Conservation (phyloP, 306 rosid species). For the Benincasa hispida region DNA sequence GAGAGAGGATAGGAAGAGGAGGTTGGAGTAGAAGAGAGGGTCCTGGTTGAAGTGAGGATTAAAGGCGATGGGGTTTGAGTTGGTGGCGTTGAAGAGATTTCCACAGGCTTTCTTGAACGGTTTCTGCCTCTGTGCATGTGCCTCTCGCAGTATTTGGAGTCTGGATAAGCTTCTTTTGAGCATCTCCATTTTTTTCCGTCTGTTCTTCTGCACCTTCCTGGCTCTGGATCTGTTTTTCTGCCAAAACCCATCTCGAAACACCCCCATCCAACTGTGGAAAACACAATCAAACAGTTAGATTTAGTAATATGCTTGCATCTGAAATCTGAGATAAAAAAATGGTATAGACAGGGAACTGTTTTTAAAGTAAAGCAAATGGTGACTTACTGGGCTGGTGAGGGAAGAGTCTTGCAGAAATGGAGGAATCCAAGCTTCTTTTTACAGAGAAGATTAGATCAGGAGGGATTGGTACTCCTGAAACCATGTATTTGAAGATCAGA, state of each 20-base stretch:
- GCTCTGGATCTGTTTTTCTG: slow-evolving; percentile 96
- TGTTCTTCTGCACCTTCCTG: slow-evolving; percentile 99
- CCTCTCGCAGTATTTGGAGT: slow-evolving; percentile 94
- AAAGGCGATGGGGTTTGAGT: slow-evolving; percentile 9
- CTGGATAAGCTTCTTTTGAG: slow-evolving; percentile 97
- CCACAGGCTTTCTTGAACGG: slow-evolving; percentile 99
- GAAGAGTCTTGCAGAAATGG: slow-evolving; percentile 64
- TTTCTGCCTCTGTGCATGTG: slow-evolving; percentile 99
- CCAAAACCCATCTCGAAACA: slow-evolving; percentile 92
- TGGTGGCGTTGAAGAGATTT: slow-evolving; percentile 39
- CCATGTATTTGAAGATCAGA: slow-evolving; percentile 84
- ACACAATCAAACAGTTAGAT: slow-evolving; percentile 9
- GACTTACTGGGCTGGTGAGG: slow-evolving; percentile 72
- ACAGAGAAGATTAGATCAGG: slow-evolving; percentile 74
- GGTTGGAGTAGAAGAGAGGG: slow-evolving; percentile 15
- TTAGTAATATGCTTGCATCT: not conserved
- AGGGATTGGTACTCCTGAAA: slow-evolving; percentile 76
- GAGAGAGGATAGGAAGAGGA: slow-evolving; percentile 21
- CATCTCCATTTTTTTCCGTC: slow-evolving; percentile 99
- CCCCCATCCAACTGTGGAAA: slow-evolving; percentile 79
- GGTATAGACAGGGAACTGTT: not conserved
- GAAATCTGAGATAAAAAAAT: not conserved
- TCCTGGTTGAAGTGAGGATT: slow-evolving; percentile 11
- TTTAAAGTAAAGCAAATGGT: not conserved
- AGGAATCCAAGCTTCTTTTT: slow-evolving; percentile 68